phyloP scores from a whole-genome alignment of 371 early-diverging fungal genomes.

The Zopfochytrium polystomum region DNA sequence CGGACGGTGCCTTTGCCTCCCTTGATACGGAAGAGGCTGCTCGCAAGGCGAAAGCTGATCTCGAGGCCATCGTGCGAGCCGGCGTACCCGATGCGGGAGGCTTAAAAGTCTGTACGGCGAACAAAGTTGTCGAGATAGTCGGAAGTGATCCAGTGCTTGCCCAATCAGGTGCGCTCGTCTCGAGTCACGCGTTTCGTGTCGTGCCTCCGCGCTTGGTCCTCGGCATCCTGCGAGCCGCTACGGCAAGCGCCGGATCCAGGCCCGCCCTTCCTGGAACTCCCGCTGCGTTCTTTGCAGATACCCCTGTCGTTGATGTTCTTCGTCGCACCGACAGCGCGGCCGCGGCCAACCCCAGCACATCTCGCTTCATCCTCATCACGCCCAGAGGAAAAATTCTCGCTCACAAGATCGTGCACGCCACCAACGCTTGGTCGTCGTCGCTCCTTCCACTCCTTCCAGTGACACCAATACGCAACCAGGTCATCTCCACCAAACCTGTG shows the following conservation, averaged over 20 bases:
- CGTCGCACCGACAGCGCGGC: not conserved
- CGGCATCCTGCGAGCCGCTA: constrained; percentile 31
- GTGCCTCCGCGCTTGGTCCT: constrained; percentile 49
- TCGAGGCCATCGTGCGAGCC: no score
- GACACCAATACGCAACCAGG: constrained; percentile 55
- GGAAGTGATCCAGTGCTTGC: constrained; percentile 14
- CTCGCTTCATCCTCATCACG: constrained; percentile 23
- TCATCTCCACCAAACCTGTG: constrained; percentile 33
- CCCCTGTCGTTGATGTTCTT: constrained; percentile 4
- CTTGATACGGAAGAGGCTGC: constrained; percentile 36
- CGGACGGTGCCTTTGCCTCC: constrained; percentile 39
- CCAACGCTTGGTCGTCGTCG: constrained; percentile 49
- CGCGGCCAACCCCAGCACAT: no score
- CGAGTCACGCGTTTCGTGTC: constrained; percentile 36
- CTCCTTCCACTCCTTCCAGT: constrained; percentile 36
- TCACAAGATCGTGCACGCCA: constrained; percentile 43
- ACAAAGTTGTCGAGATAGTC: constrained; percentile 23
- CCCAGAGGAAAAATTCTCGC: constrained; percentile 36
- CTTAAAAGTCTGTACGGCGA: no score
- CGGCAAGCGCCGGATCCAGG: not conserved
- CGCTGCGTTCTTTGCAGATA: constrained; percentile 9
- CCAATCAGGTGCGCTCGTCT: constrained; percentile 6
- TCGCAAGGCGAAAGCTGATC: constrained; percentile 23
- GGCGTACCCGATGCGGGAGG: no score
- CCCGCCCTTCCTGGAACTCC: not conserved